phyloP scores from a whole-genome alignment of 176 grass and related monocot species.

The Tillandsia leiboldiana region DNA sequence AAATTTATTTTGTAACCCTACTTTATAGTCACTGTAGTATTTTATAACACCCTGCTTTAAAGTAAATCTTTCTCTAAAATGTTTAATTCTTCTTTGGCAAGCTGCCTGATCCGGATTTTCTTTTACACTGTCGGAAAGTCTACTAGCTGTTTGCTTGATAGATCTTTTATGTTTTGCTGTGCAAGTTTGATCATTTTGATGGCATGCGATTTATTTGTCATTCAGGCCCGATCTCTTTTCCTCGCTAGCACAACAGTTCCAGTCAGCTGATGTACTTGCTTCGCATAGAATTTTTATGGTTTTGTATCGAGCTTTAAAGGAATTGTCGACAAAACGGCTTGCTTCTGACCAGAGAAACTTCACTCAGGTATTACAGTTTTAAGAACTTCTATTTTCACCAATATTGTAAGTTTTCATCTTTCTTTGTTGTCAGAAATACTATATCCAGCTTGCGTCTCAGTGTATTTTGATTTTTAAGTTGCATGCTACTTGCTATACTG shows the following conservation, averaged over 20 bases:
- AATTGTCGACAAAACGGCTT: constrained; percentile 93
- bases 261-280: constrained; percentile 76
- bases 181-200: constrained; percentile 2
- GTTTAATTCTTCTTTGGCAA: too few relatives aligned
- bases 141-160: background rate
- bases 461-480: constrained; percentile 12
- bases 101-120: background rate
- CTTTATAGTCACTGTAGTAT: too few relatives aligned
- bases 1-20: too few relatives aligned
- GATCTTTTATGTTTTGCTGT: constrained; percentile 3
- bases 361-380: constrained; percentile 57
- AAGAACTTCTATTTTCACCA: constrained; percentile 10
- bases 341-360: constrained; percentile 69
- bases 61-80: too few relatives aligned
- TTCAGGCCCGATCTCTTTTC: constrained; percentile 86
- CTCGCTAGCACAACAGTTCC: constrained; percentile 71
- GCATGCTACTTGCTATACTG: background rate
- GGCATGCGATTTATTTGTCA: constrained; percentile 18
- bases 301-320: constrained; percentile 92
- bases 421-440: background rate
- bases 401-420: background rate
- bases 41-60: too few relatives aligned
- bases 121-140: background rate
- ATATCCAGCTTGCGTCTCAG: background rate
- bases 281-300: constrained; percentile 88